A percentile compares a stretch with the other conserved stretches of the same genome.
Conservation (phyloP, 2,329 filamentous ascomycete genomes). For the Chaetomiaceae sp. region DNA sequence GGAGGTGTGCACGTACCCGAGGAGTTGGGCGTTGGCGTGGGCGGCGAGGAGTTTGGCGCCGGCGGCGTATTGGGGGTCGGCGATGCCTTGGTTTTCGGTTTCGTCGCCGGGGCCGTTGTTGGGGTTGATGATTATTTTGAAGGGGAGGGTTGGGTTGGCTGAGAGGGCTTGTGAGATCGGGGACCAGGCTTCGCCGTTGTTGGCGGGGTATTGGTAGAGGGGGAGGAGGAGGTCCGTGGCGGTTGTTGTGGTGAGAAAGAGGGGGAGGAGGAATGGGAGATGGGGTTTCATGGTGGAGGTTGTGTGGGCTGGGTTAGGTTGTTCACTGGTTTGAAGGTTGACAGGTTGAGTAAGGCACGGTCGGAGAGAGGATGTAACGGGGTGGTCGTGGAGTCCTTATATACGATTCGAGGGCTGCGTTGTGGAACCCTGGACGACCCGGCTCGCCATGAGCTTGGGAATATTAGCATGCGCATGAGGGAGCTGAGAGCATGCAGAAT, state of each 20-base stretch:
- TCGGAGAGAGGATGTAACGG: too few species aligned
- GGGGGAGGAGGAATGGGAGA: neutral
- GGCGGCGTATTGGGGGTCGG: conserved; percentile 9
- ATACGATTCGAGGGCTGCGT: too few species aligned
- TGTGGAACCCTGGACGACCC: too few species aligned
- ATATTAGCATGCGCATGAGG: too few species aligned
- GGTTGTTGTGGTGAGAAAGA: neutral
- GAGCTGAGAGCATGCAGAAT: neutral
- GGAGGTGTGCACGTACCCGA: conserved; percentile 15
- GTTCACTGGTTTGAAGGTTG: neutral
- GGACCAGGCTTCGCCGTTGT: conserved; percentile 13
- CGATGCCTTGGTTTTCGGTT: neutral
- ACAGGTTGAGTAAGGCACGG: too few species aligned
- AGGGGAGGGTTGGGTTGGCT: conserved; percentile 7
- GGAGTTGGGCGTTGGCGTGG: conserved; percentile 9
- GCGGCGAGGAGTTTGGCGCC: conserved; percentile 8
- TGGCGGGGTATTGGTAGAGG: conserved; percentile 15
- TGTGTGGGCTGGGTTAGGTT: neutral
- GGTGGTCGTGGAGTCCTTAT: too few species aligned
- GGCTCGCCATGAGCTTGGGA: too few species aligned
- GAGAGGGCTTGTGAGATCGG: conserved; percentile 9
- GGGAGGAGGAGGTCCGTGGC: conserved; percentile 14
- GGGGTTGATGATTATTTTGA: conserved; percentile 16
- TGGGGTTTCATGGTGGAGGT: neutral
- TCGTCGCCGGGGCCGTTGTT: conserved; percentile 12